Conservation (phyloP, 139 green algal species). For the Ettlia oleoabundans region DNA sequence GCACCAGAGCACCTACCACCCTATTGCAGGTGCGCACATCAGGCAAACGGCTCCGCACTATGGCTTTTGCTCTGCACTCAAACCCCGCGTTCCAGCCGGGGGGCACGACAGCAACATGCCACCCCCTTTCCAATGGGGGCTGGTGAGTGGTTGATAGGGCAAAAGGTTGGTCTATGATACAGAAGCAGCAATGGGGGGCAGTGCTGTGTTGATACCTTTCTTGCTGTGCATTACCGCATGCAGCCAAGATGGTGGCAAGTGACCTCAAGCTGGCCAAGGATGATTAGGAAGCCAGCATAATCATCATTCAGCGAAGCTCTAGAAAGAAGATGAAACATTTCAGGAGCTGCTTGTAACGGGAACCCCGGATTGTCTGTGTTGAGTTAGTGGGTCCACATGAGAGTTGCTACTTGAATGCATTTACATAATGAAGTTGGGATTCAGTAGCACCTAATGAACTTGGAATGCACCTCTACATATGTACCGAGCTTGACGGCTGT, state of each 20-base stretch:
- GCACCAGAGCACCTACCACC: constrained; percentile 72
- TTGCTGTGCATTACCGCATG: not conserved
- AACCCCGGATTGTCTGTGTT: too few relatives aligned
- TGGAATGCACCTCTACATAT: too few relatives aligned
- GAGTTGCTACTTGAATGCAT: not conserved
- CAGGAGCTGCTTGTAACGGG: not conserved
- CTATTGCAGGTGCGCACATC: constrained; percentile 80
- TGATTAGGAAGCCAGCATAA: not conserved
- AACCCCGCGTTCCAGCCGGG: too few relatives aligned
- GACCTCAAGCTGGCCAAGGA: constrained; percentile 21
- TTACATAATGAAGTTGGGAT: too few relatives aligned
- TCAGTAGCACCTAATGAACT: too few relatives aligned
- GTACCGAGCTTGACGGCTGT: too few relatives aligned
- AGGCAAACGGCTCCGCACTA: not conserved
- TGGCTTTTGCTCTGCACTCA: not conserved
- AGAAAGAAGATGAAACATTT: not conserved
- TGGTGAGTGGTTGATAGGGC: not conserved
- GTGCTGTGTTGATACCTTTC: not conserved
- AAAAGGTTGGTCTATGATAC: not conserved
- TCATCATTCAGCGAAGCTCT: not conserved
- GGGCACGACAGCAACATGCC: too few relatives aligned
- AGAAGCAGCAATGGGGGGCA: not conserved
- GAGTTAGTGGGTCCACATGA: too few relatives aligned
- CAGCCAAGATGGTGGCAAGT: constrained; percentile 25
- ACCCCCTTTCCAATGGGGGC: too few relatives aligned